Base-by-base conservation (phyloP, 495 filamentous ascomycete species). In the Penicilliopsis zonata region DNA sequence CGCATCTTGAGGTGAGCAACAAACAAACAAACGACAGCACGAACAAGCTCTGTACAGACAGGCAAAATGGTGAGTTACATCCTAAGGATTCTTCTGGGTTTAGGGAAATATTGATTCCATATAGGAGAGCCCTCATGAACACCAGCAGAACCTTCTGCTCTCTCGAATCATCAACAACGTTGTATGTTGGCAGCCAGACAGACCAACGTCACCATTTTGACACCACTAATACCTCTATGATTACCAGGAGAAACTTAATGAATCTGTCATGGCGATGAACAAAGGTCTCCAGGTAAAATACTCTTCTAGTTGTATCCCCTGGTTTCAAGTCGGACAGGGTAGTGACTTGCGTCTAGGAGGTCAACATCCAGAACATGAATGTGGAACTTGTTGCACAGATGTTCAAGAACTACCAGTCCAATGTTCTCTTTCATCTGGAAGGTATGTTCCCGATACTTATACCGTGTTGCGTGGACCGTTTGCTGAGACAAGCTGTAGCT, bases 401-500 rank as follows among this genome's bases (percentile, higher is more conserved):
- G 90, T 98, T 96, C 66, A 94, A 95, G 69, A 98, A 96, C 59
- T 98, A 98, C 53, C 86, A 94, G 55, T 93, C 84, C 3, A 98
- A 95, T 47, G 90, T 98, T 9, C 65, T 95, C 2, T 98, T 98
- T 50, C 90, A 98, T 48, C 66, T 98, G 17, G 92, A 96, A 75
- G 90, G 90, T 92, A 67, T 34, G 58, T 35, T 9, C 7, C 17
- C n/a, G n/a, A n/a, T n/a, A n/a, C 7, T n/a, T 23, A 13, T 7
- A 6, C 13, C 12, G 3, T 20, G 9, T 21, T 8, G 24, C 17
- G 22, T 3, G 2, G 5, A 26, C 4, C 14, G 13, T 38, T 22
- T 36, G 9, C 5, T 19, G 31, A 3, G 24, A 18, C 14, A 9
- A 26, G 27, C 28, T 18, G 16, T 42, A 93, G 86, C 81, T 5